These are phyloP conservation scores for Termitomyces sp. DNA, from an alignment of 1,284 basidiomycete species.

Conservation along the genomic window DNA sequence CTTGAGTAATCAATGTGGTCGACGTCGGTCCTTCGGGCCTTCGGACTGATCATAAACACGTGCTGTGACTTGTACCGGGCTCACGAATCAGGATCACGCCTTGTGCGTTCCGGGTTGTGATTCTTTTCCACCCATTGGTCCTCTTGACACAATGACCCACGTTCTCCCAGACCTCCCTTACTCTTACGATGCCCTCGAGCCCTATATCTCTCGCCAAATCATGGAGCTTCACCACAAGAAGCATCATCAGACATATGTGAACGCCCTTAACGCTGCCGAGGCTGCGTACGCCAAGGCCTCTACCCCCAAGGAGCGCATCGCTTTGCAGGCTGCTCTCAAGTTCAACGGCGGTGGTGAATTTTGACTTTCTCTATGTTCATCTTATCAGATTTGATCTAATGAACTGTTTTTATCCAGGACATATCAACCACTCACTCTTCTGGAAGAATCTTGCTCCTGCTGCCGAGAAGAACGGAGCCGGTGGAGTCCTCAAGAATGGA, in stretches of 20 bases:
- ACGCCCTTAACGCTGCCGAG: slow-evolving; percentile 73
- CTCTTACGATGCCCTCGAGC: slow-evolving; percentile 83
- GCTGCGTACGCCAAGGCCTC: slow-evolving; percentile 58
- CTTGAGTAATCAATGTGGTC: too few relatives aligned
- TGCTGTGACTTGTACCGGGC: neutral
- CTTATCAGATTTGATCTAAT: slow-evolving; percentile 14
- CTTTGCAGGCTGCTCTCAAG: slow-evolving; percentile 45
- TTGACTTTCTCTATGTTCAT: slow-evolving; percentile 25
- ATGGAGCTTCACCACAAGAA: slow-evolving; percentile 86
- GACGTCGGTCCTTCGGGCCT: too few relatives aligned
- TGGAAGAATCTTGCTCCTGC: slow-evolving; percentile 83
- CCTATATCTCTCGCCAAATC: slow-evolving; percentile 76
- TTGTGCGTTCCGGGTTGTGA: neutral
- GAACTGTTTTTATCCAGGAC: slow-evolving; percentile 39
- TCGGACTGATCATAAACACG: neutral
- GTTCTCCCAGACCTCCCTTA: slow-evolving; percentile 73
- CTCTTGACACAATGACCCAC: slow-evolving; percentile 7
- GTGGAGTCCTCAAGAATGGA: slow-evolving; percentile 61
- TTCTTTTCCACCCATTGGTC: neutral
- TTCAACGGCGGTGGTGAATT: slow-evolving; percentile 59
- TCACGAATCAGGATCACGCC: slow-evolving; percentile 6
- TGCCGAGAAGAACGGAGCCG: slow-evolving; percentile 42
- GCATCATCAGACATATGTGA: slow-evolving; percentile 83
- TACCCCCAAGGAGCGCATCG: slow-evolving; percentile 75
- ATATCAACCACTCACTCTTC: slow-evolving; percentile 91